Conservation (phyloP, 257 asterid genomes). For the Eustoma russellianum region DNA sequence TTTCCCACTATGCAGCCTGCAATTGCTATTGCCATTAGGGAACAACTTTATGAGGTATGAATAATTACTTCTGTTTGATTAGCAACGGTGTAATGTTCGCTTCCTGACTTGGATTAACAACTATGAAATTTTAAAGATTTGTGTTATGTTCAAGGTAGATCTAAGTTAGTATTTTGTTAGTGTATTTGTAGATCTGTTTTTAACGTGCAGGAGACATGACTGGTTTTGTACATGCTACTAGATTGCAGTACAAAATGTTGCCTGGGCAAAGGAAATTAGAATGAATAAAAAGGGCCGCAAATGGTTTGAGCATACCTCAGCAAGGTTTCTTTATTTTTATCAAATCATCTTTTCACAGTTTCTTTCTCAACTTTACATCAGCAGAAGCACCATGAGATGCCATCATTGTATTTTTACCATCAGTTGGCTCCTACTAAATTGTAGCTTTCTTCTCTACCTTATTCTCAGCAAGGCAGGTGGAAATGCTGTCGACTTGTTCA, state of each 20-base stretch:
- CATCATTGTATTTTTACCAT: not conserved
- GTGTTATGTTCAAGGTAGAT: not conserved
- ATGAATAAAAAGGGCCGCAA: constrained; percentile 74
- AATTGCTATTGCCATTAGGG: constrained; percentile 83
- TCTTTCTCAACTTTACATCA: not conserved
- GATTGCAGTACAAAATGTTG: constrained; percentile 83
- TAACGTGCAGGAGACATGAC: not conserved
- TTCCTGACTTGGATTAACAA: not conserved
- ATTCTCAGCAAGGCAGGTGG: constrained; percentile 61
- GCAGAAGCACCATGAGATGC: constrained; percentile 1
- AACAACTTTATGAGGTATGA: constrained; percentile 90
- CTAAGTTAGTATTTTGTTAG: not conserved
- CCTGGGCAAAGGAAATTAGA: constrained; percentile 90
- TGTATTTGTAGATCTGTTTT: not conserved
- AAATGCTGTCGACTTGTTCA: constrained; percentile 73
- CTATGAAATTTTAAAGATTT: not conserved
- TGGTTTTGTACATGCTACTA: constrained; percentile 14
- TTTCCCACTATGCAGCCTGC: constrained; percentile 68
- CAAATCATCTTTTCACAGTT: not conserved
- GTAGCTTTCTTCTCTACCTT: constrained; percentile 2
- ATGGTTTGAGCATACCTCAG: constrained; percentile 52
- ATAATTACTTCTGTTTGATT: constrained; percentile 9
- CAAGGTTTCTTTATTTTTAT: constrained; percentile 34
- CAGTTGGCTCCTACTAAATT: constrained; percentile 1
- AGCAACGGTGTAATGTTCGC: not conserved